Base-by-base conservation (phyloP, 306 rosid species). In the Malus fusca region DNA sequence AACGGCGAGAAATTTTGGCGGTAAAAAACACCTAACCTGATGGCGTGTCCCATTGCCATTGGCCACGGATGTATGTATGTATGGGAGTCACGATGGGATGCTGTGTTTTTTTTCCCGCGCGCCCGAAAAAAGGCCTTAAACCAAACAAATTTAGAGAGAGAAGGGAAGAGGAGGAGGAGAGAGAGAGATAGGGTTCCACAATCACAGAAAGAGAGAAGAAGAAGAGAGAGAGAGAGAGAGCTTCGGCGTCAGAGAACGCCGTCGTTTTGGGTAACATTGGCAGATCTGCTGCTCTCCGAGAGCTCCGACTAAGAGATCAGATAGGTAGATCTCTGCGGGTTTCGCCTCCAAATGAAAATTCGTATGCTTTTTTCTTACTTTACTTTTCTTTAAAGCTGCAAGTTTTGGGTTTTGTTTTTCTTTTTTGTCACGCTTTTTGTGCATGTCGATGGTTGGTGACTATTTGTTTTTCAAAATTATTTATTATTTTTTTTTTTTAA, bases 41-140 rank as follows among this genome's bases (percentile, higher is more conserved):
- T 44, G 51, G 75, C 85, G 80, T 65, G 88, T 65, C 82, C 4
- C 0, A 0, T 2, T 0, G 0, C n/a, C 10, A 78, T 80, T 80
- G 72, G 83, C 0, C 3, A 0, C 0, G 0, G 0, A 71, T 79
- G 82, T 67, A 82, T 78, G 88, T 79, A 77, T 85, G 84, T 42
- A 53, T 79, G 76, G 48, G 35, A 7, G 40, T 51, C 74, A 77
- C 77, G 76, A 60, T 26, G 40, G 17, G 33, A 75, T 72, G 74
- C 4, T 67, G 71, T 82, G 85, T 46, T 56, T 48, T 72, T 86
- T 86, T 86, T 85, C 89, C 89, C 89, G 89, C 89, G 87, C 87
- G 66, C 63, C 75, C 58, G 19, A 79, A 77, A 64, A 61, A 26
- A 71, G 35, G 72, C 71, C 72, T 78, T 72, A 81, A 60, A 60